A percentile compares a stretch with the other conserved stretches of the same genome.
phyloP scores from a whole-genome alignment of 495 filamentous ascomycete species.

The Xylaria acuta region DNA sequence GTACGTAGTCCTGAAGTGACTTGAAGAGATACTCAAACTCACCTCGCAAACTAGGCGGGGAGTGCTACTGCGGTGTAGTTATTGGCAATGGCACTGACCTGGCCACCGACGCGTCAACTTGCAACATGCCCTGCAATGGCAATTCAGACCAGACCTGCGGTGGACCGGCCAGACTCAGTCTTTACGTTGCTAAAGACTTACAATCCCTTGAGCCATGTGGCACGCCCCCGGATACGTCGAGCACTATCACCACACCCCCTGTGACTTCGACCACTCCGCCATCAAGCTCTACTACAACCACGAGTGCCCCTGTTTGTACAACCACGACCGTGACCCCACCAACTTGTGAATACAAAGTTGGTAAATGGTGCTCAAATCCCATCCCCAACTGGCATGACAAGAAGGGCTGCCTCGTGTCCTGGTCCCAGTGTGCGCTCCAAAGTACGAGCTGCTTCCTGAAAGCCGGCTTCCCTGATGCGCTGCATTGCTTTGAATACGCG shows the following conservation, averaged over 20 bases:
- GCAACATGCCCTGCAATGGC: conserved; percentile 58
- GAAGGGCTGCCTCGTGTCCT: conserved; percentile 43
- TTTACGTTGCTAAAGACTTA: conserved; percentile 53
- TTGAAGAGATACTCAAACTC: conserved; percentile 15
- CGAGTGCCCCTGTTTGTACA: conserved; percentile 46
- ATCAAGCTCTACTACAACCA: conserved; percentile 22
- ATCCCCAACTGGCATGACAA: conserved; percentile 52
- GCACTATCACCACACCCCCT: conserved; percentile 23
- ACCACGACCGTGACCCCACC: conserved; percentile 48
- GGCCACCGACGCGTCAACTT: conserved; percentile 39
- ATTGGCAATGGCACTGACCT: conserved; percentile 55
- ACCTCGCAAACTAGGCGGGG: conserved; percentile 32
- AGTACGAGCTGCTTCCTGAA: conserved; percentile 54
- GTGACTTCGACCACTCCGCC: conserved; percentile 15
- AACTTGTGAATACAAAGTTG: conserved; percentile 57
- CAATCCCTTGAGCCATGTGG: conserved; percentile 55
- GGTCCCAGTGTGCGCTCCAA: conserved; percentile 50
- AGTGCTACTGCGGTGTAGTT: conserved; percentile 55
- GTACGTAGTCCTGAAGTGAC: conserved; percentile 18
- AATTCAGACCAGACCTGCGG: conserved; percentile 54
- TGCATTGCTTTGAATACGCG: conserved; percentile 52
- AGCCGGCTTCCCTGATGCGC: conserved; percentile 53
- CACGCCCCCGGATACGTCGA: conserved; percentile 35
- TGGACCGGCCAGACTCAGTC: conserved; percentile 48
- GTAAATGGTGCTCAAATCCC: conserved; percentile 58